phyloP scores from a whole-genome alignment of 257 asterid genomes.

The Jacaranda copaia region DNA sequence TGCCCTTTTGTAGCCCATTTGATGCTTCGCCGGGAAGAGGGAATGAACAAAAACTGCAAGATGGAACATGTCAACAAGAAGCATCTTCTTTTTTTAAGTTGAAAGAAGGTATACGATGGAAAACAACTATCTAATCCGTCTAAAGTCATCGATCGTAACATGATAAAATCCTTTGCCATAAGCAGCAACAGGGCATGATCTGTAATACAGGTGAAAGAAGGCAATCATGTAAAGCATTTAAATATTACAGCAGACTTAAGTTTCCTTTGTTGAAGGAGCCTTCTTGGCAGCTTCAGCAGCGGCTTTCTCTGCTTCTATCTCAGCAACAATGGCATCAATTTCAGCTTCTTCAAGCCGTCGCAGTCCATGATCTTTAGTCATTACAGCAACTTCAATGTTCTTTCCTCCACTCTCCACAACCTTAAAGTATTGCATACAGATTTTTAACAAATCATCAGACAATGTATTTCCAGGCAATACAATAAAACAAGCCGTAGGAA shows the following conservation, averaged over 20 bases:
- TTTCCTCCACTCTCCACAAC: conserved; percentile 98
- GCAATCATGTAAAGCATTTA: conserved; percentile 22
- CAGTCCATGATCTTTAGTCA: conserved; percentile 84
- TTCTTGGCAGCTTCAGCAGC: conserved; percentile 99
- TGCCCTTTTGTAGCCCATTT: neutral
- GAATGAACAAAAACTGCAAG: conserved; percentile 12
- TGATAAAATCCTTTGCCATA: conserved; percentile 9
- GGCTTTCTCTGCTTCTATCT: conserved; percentile 92
- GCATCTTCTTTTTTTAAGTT: no score
- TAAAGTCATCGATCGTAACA: neutral
- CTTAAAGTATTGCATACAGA: conserved; percentile 44
- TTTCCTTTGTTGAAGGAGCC: conserved; percentile 63
- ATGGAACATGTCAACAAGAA: neutral
- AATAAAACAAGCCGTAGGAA: neutral
- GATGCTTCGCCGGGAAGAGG: neutral
- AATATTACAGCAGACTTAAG: conserved; percentile 41
- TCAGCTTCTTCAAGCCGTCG: conserved; percentile 94
- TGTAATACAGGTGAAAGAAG: conserved; percentile 17
- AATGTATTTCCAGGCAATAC: conserved; percentile 8
- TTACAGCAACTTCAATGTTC: conserved; percentile 95
- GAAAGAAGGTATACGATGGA: neutral
- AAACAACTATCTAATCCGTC: neutral
- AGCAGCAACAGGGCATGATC: conserved; percentile 38
- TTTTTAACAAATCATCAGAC: neutral
- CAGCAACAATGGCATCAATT: conserved; percentile 86